Evolutionary conservation across 306 rosid species (phyloP), one percentile per base, ranked within the genome.

Genomic region (Quillaja saponaria): DNA sequence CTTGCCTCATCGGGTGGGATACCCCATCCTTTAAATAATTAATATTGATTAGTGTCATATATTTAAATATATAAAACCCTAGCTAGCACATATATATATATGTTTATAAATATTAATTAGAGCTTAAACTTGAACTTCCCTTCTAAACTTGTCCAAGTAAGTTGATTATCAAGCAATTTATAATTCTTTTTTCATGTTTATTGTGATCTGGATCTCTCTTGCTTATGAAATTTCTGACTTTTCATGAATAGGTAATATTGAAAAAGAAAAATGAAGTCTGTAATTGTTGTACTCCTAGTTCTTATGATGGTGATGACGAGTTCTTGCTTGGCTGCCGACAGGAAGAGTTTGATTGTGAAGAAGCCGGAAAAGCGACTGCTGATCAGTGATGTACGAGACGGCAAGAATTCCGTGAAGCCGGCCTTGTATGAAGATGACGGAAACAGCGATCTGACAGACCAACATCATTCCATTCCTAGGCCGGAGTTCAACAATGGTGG

Each of bases 401-500:
- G n/a, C n/a, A n/a, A n/a, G n/a, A n/a, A n/a, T n/a, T n/a, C n/a
- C n/a, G n/a, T n/a, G n/a, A n/a, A n/a, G n/a, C n/a, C n/a, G n/a
- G n/a, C n/a, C n/a, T n/a, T n/a, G n/a, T n/a, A n/a, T n/a, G n/a
- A n/a, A n/a, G n/a, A n/a, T n/a, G n/a, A n/a, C n/a, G n/a, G n/a
- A n/a, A n/a, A n/a, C n/a, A n/a, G n/a, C n/a, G n/a, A n/a, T n/a
- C n/a, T n/a, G n/a, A n/a, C n/a, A n/a, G n/a, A 49, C 20, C 64
- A 65, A 41, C 83, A 73, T 42, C 76, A 64, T 58, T 34, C 58
- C 25, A 64, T 73, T 15, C 83, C 73, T 10, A 34, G 71, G 47
- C 38, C 64, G 15, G 58, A 73, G 18, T 73, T 34, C 15, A 52
- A 66, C 55, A 40, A 42, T 13, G 55, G 42, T 41, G 21, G 21